Evolutionary conservation across 2,329 filamentous ascomycete genomes (phyloP).

Genomic region (Fonsecaea pugnacius): DNA sequence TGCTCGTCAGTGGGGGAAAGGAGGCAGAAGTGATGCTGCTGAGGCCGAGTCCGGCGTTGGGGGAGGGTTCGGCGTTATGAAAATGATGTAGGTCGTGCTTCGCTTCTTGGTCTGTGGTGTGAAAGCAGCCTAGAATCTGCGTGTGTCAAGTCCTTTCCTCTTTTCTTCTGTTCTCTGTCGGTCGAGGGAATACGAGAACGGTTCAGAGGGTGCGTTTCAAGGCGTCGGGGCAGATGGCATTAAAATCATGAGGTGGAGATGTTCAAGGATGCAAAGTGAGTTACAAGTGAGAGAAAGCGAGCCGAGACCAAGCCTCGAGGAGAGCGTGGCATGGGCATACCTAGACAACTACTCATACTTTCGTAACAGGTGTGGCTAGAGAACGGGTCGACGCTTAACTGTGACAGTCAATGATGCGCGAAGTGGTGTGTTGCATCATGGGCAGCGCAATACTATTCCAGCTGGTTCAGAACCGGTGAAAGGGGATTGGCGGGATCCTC

Average conservation of each 20-base stretch:
- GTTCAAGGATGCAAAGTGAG: not conserved
- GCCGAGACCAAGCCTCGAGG: constrained; percentile 1
- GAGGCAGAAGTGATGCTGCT: not conserved
- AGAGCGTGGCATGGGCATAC: constrained; percentile 1
- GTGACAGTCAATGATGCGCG: not conserved
- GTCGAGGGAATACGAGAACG: not conserved
- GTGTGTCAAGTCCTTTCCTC: not conserved
- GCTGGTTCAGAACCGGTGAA: constrained; percentile 9
- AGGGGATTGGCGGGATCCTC: constrained; percentile 8
- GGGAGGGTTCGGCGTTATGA: not conserved
- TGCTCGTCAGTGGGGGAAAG: not conserved
- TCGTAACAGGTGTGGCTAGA: constrained; percentile 5
- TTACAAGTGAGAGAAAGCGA: constrained; percentile 5
- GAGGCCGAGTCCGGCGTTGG: not conserved
- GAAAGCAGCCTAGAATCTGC: not conserved
- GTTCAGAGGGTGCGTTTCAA: not conserved
- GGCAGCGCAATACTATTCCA: not conserved
- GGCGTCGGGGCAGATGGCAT: not conserved
- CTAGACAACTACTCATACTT: not conserved
- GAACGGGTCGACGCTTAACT: not conserved
- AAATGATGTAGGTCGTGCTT: not conserved
- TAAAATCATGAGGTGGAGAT: constrained; percentile 7
- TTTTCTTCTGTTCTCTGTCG: not conserved
- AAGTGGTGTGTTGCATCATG: constrained; percentile 19
- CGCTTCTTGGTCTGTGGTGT: not conserved